Evolutionary conservation across 805 yeast genomes (phyloP).

Genomic region (Candida nitratophila): DNA sequence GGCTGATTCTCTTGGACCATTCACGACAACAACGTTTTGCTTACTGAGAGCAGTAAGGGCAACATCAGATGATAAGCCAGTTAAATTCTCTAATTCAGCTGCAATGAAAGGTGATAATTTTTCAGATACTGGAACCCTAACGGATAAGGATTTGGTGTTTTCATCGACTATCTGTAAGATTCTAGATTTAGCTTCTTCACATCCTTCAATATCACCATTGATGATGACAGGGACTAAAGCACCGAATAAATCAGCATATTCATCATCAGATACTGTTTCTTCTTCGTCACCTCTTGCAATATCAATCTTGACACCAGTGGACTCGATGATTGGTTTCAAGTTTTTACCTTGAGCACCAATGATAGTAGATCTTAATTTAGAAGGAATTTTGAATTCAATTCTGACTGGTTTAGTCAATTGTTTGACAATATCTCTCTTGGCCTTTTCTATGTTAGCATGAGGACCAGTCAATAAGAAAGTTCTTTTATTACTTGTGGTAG

Average conservation of each 20-base stretch:
- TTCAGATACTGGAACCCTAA: constrained; percentile 40
- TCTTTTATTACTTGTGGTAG: constrained; percentile 67
- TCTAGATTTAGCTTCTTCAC: constrained; percentile 60
- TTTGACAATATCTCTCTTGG: constrained; percentile 69
- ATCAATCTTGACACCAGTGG: constrained; percentile 63
- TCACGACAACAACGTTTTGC: constrained; percentile 35
- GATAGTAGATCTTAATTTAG: constrained; percentile 65
- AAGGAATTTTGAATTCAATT: constrained; percentile 60
- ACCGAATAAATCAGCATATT: constrained; percentile 54
- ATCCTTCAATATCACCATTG: constrained; percentile 83
- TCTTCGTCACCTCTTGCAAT: constrained; percentile 37
- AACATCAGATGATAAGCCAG: constrained; percentile 16
- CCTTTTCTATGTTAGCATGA: constrained; percentile 55
- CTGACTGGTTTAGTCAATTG: constrained; percentile 71
- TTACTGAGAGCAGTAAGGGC: constrained; percentile 27
- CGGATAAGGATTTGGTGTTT: constrained; percentile 53
- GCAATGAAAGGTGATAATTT: constrained; percentile 38
- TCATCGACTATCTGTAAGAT: constrained; percentile 71
- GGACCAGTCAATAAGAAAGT: constrained; percentile 79
- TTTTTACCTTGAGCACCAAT: constrained; percentile 85
- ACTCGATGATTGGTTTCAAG: constrained; percentile 69
- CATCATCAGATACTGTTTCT: constrained; percentile 6
- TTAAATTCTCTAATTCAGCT: constrained; percentile 20
- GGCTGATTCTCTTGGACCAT: constrained; percentile 69
- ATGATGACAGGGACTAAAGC: constrained; percentile 55